Conservation (phyloP, 805 yeast genomes). For the Ogataea trehalophila region DNA sequence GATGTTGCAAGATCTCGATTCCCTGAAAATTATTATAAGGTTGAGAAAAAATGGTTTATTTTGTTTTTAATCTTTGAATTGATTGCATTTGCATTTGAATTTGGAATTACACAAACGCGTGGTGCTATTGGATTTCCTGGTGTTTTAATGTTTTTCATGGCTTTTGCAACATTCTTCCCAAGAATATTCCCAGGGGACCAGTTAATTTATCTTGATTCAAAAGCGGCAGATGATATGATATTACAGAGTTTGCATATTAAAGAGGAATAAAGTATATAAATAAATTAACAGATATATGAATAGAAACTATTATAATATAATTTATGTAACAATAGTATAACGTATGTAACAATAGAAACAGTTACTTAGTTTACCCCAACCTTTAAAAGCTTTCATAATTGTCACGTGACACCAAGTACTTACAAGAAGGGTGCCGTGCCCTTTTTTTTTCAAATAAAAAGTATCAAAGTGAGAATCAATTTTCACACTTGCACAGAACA, state of each 20-base stretch:
- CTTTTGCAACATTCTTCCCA: constrained; percentile 62
- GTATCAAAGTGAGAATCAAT: not conserved
- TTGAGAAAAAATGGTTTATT: constrained; percentile 44
- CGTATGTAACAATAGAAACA: too few relatives aligned
- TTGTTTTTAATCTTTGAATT: constrained; percentile 55
- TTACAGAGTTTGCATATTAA: constrained; percentile 24
- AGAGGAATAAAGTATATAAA: not conserved
- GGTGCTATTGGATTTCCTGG: constrained; percentile 97
- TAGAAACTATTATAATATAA: not conserved
- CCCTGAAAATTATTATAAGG: constrained; percentile 19
- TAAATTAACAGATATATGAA: not conserved
- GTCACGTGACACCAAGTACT: too few relatives aligned
- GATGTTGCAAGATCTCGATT: constrained; percentile 9
- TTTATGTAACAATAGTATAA: too few relatives aligned
- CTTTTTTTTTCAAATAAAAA: not conserved
- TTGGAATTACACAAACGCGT: constrained; percentile 76
- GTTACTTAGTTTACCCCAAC: too few relatives aligned
- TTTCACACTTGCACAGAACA: not conserved
- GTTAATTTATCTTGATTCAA: constrained; percentile 52
- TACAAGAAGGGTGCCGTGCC: too few relatives aligned
- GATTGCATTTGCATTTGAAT: constrained; percentile 71
- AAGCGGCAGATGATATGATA: constrained; percentile 32
- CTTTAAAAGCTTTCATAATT: too few relatives aligned
- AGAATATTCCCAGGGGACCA: constrained; percentile 56
- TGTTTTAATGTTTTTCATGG: constrained; percentile 65